Percentiles rank a stretch among this genome's conserved stretches.
These are phyloP conservation scores for Entomortierella chlamydospora DNA, from an alignment of 192 early-diverging fungal genomes.

Conservation along the genomic window DNA sequence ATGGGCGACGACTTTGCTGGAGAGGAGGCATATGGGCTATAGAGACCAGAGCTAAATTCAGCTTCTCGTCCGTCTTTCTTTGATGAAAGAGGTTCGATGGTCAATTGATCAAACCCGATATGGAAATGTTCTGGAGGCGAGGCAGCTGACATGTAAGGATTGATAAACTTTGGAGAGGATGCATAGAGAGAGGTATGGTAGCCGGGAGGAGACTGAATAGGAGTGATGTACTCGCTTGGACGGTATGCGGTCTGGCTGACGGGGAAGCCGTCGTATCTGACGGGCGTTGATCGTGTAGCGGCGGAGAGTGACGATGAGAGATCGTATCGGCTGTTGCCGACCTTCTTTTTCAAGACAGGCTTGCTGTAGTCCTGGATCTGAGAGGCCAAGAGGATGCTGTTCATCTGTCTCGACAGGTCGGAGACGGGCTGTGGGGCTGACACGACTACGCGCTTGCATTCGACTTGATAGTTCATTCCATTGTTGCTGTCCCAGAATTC, in stretches of 20 bases:
- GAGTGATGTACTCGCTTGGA: slow-evolving; percentile 52
- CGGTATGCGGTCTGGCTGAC: slow-evolving; percentile 37
- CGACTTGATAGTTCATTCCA: slow-evolving; percentile 85
- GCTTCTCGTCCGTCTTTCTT: slow-evolving; percentile 11
- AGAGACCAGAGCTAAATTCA: slow-evolving; percentile 1
- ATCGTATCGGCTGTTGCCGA: slow-evolving; percentile 19
- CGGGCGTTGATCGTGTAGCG: neutral
- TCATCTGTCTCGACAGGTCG: slow-evolving; percentile 36
- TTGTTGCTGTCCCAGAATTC: slow-evolving; percentile 97
- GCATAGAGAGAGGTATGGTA: slow-evolving; percentile 48
- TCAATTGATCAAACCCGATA: slow-evolving; percentile 32
- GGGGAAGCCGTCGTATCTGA: neutral
- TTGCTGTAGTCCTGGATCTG: slow-evolving; percentile 20
- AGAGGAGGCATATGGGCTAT: slow-evolving; percentile 4
- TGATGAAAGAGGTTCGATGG: slow-evolving; percentile 6
- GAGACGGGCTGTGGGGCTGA: slow-evolving; percentile 4
- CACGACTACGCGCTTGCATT: slow-evolving; percentile 46
- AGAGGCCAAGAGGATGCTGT: slow-evolving; percentile 19
- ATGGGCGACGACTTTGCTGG: slow-evolving; percentile 33
- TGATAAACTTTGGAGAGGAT: slow-evolving; percentile 45
- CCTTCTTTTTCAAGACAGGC: slow-evolving; percentile 28
- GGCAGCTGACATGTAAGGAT: slow-evolving; percentile 19
- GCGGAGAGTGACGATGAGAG: slow-evolving; percentile 25
- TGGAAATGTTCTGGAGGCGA: slow-evolving; percentile 47
- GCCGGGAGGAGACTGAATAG: slow-evolving; percentile 36